Conservation (phyloP, 2,329 filamentous ascomycete genomes). For the Fusarium subglutinans region DNA sequence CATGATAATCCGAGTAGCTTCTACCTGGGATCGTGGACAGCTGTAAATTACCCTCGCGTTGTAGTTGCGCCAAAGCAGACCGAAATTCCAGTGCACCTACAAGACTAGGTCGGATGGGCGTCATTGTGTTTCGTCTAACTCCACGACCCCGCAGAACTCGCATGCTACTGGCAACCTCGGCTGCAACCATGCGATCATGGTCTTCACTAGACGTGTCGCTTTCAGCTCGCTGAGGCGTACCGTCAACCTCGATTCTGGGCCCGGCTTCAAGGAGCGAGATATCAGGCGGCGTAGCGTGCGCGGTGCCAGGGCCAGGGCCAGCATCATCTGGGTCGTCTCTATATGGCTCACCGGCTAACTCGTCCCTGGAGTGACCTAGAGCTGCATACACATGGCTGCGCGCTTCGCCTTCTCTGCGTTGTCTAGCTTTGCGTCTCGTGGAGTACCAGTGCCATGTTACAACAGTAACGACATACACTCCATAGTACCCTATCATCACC, state of each 20-base stretch:
- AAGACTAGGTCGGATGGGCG: slow-evolving; percentile 89
- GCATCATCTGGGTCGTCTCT: slow-evolving; percentile 63
- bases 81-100: slow-evolving; percentile 94
- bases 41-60: slow-evolving; percentile 81
- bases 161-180: slow-evolving; percentile 94
- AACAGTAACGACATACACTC: slow-evolving; percentile 88
- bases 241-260: slow-evolving; percentile 59
- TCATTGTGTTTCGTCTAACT: slow-evolving; percentile 76
- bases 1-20: slow-evolving; percentile 56
- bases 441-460: slow-evolving; percentile 93
- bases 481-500: slow-evolving; percentile 89
- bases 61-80: slow-evolving; percentile 86
- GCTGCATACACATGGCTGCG: slow-evolving; percentile 76
- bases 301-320: slow-evolving; percentile 29
- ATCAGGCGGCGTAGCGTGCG: slow-evolving; percentile 44
- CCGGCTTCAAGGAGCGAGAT: slow-evolving; percentile 56
- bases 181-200: slow-evolving; percentile 73
- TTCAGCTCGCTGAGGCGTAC: slow-evolving; percentile 50
- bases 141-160: slow-evolving; percentile 77
- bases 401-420: slow-evolving; percentile 74
- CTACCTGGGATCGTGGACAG: slow-evolving; percentile 74
- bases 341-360: slow-evolving; percentile 67
- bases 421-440: slow-evolving; percentile 66
- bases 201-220: slow-evolving; percentile 62
- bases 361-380: slow-evolving; percentile 60